Conservation (phyloP, 768 basidiomycete genomes). For the Trametes gibbosa region DNA sequence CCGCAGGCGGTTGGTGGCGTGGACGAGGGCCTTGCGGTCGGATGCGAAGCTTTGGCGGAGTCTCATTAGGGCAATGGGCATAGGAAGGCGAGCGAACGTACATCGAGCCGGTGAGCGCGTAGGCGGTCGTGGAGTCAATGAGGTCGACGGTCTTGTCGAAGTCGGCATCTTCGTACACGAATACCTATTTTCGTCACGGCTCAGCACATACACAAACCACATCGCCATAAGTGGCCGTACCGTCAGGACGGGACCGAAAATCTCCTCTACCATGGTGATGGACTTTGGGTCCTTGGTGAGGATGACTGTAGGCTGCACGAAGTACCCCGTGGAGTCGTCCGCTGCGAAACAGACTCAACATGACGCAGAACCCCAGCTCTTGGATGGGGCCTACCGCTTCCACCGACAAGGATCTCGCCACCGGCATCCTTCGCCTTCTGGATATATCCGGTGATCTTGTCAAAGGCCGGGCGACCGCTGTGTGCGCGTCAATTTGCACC, state of each 20-base stretch:
- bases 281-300: conserved; percentile 86
- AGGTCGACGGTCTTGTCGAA: conserved; percentile 85
- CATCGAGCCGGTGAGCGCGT: conserved; percentile 96
- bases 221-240: conserved; percentile 36
- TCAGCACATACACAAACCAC: background rate
- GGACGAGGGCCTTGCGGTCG: conserved; percentile 77
- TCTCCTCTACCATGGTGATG: conserved; percentile 90
- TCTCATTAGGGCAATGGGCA: conserved; percentile 8
- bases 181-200: conserved; percentile 52
- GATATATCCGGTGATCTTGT: conserved; percentile 82
- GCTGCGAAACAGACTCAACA: conserved; percentile 37
- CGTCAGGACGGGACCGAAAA: conserved; percentile 95
- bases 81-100: conserved; percentile 35
- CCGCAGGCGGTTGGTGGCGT: conserved; percentile 78
- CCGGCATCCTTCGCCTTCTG: conserved; percentile 84
- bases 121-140: conserved; percentile 81
- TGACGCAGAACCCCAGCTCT: background rate
- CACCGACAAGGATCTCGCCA: conserved; percentile 88
- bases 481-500: background rate
- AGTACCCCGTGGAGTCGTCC: conserved; percentile 91
- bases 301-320: conserved; percentile 92
- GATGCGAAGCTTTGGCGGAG: conserved; percentile 62
- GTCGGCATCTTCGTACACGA: conserved; percentile 83
- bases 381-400: conserved; percentile 49
- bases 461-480: conserved; percentile 84